Percentiles rank a stretch among this genome's conserved stretches.
These are phyloP conservation scores for Leonotis leonurus DNA, from an alignment of 257 asterid genomes.

Conservation along the genomic window DNA sequence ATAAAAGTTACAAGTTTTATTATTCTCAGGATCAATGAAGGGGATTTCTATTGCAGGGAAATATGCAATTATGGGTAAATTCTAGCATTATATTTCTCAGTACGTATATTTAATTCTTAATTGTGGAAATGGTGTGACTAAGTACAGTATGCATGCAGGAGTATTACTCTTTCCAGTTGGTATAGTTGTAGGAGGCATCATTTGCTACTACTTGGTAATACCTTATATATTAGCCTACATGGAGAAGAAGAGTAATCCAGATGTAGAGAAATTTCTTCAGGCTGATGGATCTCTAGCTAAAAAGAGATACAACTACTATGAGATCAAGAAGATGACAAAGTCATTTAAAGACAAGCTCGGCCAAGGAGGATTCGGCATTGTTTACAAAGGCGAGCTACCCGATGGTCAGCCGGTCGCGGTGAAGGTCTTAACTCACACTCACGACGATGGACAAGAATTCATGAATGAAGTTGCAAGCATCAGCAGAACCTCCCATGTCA, in stretches of 20 bases:
- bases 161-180: background rate
- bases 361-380: background rate
- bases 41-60: constrained; percentile 9
- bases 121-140: background rate
- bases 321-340: background rate
- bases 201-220: background rate
- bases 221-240: background rate
- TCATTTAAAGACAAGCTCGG: background rate
- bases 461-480: background rate
- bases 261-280: background rate
- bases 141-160: background rate
- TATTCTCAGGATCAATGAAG: constrained; percentile 10
- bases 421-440: background rate
- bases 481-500: background rate
- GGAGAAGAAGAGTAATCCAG: background rate
- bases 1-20: too few relatives aligned
- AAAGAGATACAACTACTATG: background rate
- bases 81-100: background rate
- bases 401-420: background rate
- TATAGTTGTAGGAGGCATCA: background rate
- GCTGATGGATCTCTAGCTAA: background rate
- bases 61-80: constrained; percentile 17
- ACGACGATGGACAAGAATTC: background rate
- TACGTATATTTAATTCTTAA: too few relatives aligned
- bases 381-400: background rate